Evolutionary conservation across 345 rosid genomes (phyloP).

Genomic region (Lagerstroemia speciosa): DNA sequence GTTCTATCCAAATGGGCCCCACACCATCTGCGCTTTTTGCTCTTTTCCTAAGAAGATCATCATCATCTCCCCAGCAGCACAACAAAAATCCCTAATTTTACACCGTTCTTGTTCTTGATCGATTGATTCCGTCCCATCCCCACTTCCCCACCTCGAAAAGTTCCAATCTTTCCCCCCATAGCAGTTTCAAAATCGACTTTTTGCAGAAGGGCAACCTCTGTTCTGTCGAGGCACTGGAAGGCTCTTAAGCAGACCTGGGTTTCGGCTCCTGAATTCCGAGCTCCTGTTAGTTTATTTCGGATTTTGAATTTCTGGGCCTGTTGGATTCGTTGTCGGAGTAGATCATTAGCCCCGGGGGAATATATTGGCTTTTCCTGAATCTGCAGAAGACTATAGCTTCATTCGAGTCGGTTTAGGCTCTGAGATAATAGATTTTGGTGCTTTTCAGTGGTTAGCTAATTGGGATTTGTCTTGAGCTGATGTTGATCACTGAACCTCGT

Average conservation of each 20-base stretch:
- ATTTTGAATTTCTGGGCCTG: not conserved
- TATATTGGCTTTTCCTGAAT: slow-evolving; percentile 5
- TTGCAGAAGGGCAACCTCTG: not conserved
- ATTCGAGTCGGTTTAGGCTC: not conserved
- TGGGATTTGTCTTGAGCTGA: not conserved
- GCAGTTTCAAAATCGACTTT: not conserved
- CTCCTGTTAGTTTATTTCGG: not conserved
- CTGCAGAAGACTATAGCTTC: slow-evolving; percentile 4
- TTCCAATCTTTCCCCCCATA: not conserved
- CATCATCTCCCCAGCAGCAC: too few species aligned
- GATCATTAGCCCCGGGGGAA: not conserved
- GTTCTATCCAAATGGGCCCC: slow-evolving; percentile 3
- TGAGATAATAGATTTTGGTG: not conserved
- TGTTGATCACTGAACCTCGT: not conserved
- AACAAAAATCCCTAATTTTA: not conserved
- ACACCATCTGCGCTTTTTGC: slow-evolving; percentile 5
- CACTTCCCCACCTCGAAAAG: not conserved
- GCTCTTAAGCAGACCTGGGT: too few species aligned
- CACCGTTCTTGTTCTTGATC: not conserved
- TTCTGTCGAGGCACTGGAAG: not conserved
- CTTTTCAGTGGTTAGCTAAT: not conserved
- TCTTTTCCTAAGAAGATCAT: slow-evolving; percentile 2
- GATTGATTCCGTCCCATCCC: not conserved
- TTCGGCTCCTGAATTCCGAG: not conserved
- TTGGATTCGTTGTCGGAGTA: not conserved